Base-by-base conservation (phyloP, 2,329 filamentous ascomycete species). In the Alternaria novae-zelandiae region DNA sequence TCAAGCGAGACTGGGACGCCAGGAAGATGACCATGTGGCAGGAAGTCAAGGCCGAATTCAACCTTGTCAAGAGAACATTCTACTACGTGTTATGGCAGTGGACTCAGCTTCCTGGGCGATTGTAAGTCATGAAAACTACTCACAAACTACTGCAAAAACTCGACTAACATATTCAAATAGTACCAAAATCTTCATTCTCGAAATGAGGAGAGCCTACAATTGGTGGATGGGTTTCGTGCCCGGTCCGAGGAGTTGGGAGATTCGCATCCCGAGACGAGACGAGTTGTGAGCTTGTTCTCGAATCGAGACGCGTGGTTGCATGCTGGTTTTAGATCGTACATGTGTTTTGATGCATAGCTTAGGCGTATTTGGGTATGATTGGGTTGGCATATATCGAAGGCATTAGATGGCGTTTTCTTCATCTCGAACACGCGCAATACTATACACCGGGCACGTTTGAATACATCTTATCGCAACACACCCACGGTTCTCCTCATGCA, bases 81-180 rank as follows among this genome's bases (percentile, higher is more conserved):
- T 86, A 87, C 70, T 88, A 89, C 70, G 89, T 98, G 2, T 23
- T 96, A 9, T 85, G 79, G 68, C 87, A 87, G 63, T 99, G 93
- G 92, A 58, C 89, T 6, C 81, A 84, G 21, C 83, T 94, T 51
- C 94, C 94, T 0, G 83, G 80, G 49, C 86, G 86, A 65, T 60
- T 91, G 91, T 96, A 86, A 88, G 92, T 63, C 23, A 25, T 25
- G 5, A 9, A 45, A 5, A 20, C 6, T 10, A 21, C 28, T 12
- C 6, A 21, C 6, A 21, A 12, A n/a, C 15, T 54, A 5, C 6
- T 32, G 0, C 2, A n/a, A 5, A 32, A 1, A 20, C 60, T 26
- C 28, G 9, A 44, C 65, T 74, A 66, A 73, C 23, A 41, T 15
- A 1, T 32, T 3, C 30, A 17, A 20, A 46, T 62, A 88, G 86